A percentile compares a stretch with the other conserved stretches of the same genome.
Evolutionary conservation across 768 basidiomycete genomes (phyloP).

Genomic region (Agaricus blazei): DNA sequence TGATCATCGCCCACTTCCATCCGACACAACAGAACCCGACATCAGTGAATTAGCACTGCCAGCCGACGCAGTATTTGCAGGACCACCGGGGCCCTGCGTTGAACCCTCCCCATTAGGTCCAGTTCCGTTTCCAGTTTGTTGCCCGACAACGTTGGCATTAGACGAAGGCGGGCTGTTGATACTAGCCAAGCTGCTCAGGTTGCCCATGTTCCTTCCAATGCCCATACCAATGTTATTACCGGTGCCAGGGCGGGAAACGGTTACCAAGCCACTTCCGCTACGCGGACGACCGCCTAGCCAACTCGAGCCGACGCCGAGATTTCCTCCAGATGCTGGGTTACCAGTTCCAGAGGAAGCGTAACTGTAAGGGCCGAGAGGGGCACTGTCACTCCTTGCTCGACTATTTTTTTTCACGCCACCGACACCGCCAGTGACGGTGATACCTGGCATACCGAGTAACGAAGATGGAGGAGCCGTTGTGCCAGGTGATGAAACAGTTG

Average conservation of each 20-base stretch:
- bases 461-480: constrained; percentile 5
- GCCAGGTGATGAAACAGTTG: constrained; percentile 7
- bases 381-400: constrained; percentile 63
- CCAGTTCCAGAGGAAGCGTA: constrained; percentile 7
- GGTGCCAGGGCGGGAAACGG: constrained; percentile 1
- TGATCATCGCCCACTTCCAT: constrained; percentile 6
- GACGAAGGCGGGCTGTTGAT: neutral
- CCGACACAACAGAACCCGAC: neutral
- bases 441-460: constrained; percentile 6
- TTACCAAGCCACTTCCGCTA: constrained; percentile 45
- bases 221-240: constrained; percentile 12
- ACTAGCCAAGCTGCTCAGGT: constrained; percentile 1
- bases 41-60: neutral
- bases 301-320: constrained; percentile 18
- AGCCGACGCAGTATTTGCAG: neutral
- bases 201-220: constrained; percentile 8
- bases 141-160: neutral
- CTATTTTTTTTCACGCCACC: constrained; percentile 33
- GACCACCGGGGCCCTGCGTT: neutral
- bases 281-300: constrained; percentile 36
- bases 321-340: constrained; percentile 16
- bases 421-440: constrained; percentile 9
- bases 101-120: neutral
- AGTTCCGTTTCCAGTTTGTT: neutral
- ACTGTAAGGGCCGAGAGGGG: constrained; percentile 54